phyloP scores from a whole-genome alignment of 169 alveolate species.

The Theileria sp. region DNA sequence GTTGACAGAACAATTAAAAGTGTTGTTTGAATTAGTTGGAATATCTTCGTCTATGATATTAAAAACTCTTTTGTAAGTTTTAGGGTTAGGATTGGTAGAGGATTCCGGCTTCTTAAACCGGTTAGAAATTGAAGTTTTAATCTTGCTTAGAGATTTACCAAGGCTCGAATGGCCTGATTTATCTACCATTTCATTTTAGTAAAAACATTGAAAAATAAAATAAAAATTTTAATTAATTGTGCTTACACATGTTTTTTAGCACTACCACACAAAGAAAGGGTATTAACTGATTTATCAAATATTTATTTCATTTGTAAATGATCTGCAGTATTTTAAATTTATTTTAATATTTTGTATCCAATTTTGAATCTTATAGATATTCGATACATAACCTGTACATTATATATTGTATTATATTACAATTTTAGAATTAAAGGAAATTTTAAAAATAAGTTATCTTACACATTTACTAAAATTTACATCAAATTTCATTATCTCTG shows the following conservation, averaged over 20 bases:
- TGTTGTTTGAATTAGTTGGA: not conserved
- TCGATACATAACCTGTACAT: not conserved
- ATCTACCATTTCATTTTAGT: slow-evolving; percentile 8
- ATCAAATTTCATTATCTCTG: not conserved
- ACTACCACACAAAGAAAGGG: slow-evolving; percentile 1
- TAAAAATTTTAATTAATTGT: not conserved
- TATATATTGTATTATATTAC: not conserved
- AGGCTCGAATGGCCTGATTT: not conserved
- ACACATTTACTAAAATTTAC: not conserved
- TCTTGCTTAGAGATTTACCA: slow-evolving; percentile 21
- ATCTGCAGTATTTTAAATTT: not conserved
- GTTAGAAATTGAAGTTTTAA: slow-evolving; percentile 14
- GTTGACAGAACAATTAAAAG: not conserved
- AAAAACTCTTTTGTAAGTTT: not conserved
- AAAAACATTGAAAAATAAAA: not conserved
- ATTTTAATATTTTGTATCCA: not conserved
- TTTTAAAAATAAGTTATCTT: not conserved
- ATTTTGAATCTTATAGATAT: not conserved
- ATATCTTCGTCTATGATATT: not conserved
- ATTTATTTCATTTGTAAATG: not conserved
- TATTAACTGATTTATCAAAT: not conserved
- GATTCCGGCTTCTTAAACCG: slow-evolving; percentile 18
- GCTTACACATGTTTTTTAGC: not conserved
- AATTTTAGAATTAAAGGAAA: not conserved
- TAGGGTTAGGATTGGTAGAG: not conserved